Evolutionary conservation across 192 early-diverging fungal species (phyloP).

Genomic region (Obelidium mucronatum): DNA sequence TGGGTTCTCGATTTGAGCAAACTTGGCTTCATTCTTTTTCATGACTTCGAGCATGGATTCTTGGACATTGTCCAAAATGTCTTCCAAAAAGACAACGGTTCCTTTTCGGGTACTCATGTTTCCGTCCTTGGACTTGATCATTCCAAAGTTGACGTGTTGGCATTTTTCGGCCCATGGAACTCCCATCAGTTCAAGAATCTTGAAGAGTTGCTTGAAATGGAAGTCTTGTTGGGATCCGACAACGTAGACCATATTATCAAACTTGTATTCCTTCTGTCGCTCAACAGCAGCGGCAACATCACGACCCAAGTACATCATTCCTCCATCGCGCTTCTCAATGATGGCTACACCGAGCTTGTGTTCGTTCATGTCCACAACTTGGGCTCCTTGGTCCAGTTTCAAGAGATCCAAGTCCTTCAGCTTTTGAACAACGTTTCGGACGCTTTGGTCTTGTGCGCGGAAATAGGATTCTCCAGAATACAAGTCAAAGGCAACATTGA

Average conservation of each 20-base stretch:
- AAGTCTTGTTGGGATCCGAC: constrained; percentile 89
- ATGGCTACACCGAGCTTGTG: constrained; percentile 86
- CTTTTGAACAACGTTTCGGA: constrained; percentile 68
- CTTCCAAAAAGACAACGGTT: constrained; percentile 93
- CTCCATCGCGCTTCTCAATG: constrained; percentile 90
- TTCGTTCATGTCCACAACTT: constrained; percentile 82
- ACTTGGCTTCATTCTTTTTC: constrained; percentile 86
- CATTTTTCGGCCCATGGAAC: constrained; percentile 84
- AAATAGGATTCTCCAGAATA: constrained; percentile 97
- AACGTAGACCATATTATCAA: constrained; percentile 94
- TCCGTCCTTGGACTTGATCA: constrained; percentile 82
- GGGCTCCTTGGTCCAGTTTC: constrained; percentile 81
- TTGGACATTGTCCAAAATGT: constrained; percentile 87
- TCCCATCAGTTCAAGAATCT: constrained; percentile 83
- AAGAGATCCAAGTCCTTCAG: constrained; percentile 77
- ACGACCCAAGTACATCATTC: constrained; percentile 92
- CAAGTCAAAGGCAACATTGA: constrained; percentile 92
- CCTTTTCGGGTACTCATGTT: constrained; percentile 96
- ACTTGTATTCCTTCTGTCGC: constrained; percentile 86
- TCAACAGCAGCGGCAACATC: constrained; percentile 96
- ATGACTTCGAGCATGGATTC: constrained; percentile 92
- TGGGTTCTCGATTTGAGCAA: constrained; percentile 82
- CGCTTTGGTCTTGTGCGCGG: constrained; percentile 57
- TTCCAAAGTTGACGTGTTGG: constrained; percentile 92
- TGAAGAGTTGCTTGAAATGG: constrained; percentile 95